These are phyloP conservation scores for Zasmidium cellare DNA, from an alignment of 2,329 filamentous ascomycete genomes.

Conservation along the genomic window DNA sequence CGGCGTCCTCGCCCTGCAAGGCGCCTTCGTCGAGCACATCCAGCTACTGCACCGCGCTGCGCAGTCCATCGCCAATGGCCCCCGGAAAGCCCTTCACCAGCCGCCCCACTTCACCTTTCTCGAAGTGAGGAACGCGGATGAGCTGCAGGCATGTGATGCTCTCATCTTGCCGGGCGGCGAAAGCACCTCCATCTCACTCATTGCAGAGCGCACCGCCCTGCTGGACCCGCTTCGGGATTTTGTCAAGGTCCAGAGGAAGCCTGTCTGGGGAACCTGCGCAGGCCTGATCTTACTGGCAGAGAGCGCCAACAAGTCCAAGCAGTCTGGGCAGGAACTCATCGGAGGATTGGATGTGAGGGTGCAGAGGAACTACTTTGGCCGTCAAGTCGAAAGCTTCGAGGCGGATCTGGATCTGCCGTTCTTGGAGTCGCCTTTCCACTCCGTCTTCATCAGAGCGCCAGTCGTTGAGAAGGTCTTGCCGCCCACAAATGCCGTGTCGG, in stretches of 20 bases:
- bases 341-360: constrained; percentile 89
- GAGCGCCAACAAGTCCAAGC: constrained; percentile 82
- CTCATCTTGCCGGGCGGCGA: constrained; percentile 92
- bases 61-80: background rate
- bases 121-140: constrained; percentile 73
- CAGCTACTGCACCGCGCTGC: constrained; percentile 71
- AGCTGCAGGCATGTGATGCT: constrained; percentile 74
- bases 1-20: constrained; percentile 76
- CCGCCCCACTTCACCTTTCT: constrained; percentile 59
- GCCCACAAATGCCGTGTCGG: constrained; percentile 2
- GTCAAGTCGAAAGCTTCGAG: constrained; percentile 90
- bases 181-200: constrained; percentile 88
- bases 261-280: constrained; percentile 94
- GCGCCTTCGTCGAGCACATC: constrained; percentile 88
- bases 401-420: constrained; percentile 66
- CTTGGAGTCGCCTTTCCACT: constrained; percentile 70
- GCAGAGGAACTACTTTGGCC: constrained; percentile 91
- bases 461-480: constrained; percentile 81
- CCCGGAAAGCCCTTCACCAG: background rate
- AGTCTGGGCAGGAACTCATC: constrained; percentile 88
- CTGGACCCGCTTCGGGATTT: constrained; percentile 84
- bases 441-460: constrained; percentile 91
- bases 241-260: constrained; percentile 80
- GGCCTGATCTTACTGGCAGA: constrained; percentile 89
- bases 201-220: constrained; percentile 77